These are phyloP conservation scores for Hirschfeldia incana DNA, from an alignment of 345 rosid genomes.

Conservation along the genomic window DNA sequence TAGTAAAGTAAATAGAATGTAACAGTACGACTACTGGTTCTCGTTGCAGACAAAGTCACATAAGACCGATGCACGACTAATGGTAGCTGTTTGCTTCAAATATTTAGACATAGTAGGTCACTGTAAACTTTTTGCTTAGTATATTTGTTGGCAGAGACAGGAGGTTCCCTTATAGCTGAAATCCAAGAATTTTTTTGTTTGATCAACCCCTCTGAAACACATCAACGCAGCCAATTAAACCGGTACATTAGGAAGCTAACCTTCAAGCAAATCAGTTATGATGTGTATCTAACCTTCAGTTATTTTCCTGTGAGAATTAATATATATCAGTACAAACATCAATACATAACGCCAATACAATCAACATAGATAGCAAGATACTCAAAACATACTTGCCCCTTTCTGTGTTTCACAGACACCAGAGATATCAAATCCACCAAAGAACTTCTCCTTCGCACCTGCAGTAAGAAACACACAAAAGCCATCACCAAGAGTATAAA, in stretches of 20 bases:
- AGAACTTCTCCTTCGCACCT: too few species aligned
- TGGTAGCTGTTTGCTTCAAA: too few species aligned
- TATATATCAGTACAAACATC: not conserved
- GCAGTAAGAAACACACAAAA: not conserved
- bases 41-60: too few species aligned
- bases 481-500: not conserved
- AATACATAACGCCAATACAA: not conserved
- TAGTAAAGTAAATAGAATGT: too few species aligned
- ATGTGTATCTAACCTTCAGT: not conserved
- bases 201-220: not conserved
- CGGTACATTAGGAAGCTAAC: not conserved
- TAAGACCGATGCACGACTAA: too few species aligned
- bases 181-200: not conserved
- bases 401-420: too few species aligned
- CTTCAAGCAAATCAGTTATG: not conserved
- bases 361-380: not conserved
- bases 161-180: not conserved
- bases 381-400: not conserved
- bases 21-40: not conserved
- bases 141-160: not conserved
- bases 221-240: not conserved
- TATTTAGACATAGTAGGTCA: too few species aligned
- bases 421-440: too few species aligned
- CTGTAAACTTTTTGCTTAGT: too few species aligned
- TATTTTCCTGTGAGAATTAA: not conserved